Base-by-base conservation (phyloP, 352 stramenopile genomes). In the Phytopythium oedochilum region DNA sequence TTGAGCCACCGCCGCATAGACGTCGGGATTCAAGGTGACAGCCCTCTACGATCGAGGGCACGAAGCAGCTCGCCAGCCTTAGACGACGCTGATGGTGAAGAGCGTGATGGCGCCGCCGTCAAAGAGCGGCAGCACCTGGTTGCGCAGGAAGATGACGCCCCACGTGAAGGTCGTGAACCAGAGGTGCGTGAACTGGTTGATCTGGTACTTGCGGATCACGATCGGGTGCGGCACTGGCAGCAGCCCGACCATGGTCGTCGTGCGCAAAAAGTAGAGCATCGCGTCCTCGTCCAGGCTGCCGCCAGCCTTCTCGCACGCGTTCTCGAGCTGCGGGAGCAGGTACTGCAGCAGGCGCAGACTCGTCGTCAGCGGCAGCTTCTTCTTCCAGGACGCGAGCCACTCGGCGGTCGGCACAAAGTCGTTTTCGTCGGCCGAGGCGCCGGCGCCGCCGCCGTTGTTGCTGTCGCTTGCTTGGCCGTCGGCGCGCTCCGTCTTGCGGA, bases 131-230 rank as follows among this genome's bases (percentile, higher is more conserved):
- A 98, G 79, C 57, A 91, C 64, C 62, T 99, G 96, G 79, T 98
- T 98, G 43, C 95, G 91, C 49, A 99, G 80, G 73, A 99, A 99
- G 63, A 99, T 97, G 40, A 99, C 96, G 38, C 97, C 96, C 97
- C 97, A 99, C 66, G 98, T 96, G 64, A 98, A 99, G 15, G 96
- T 98, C 29, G 96, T 99, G 70, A 99, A 99, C 97, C 97, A 99
- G 39, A 99, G 70, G 26, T 96, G 90, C 29, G 96, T 99, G 62
- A 98, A 99, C 71, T 98, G 89, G 75, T 99, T 99, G 57, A 97
- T 97, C 74, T 99, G 94, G 71, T 99, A 99, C 73, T 98, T 98
- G 53, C 96, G 80, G 66, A 99, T 99, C 22, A 99, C 95, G 69
- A 99, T 99, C 3, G 96, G 85, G 73, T 99, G 97, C 5, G 97